phyloP scores from a whole-genome alignment of 2,329 filamentous ascomycete genomes.

The Alternaria angustiovoidea region DNA sequence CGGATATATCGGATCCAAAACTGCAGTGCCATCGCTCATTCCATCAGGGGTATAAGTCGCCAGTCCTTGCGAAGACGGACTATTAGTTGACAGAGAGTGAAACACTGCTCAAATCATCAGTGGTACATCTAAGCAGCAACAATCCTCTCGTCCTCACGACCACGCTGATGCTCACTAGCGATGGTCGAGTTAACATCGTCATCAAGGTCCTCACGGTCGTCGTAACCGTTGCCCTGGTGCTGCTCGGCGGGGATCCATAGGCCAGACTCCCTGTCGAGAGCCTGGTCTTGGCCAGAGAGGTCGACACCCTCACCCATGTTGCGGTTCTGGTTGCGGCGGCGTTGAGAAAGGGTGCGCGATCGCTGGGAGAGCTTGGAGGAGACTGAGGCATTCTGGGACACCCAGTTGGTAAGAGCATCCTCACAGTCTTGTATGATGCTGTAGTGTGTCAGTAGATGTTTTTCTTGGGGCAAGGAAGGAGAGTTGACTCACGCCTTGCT shows the following conservation, averaged over 20 bases:
- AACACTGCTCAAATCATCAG: slow-evolving; percentile 32
- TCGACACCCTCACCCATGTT: slow-evolving; percentile 78
- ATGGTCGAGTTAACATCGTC: slow-evolving; percentile 59
- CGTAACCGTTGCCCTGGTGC: slow-evolving; percentile 68
- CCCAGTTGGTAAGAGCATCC: slow-evolving; percentile 97
- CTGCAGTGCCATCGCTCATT: slow-evolving; percentile 25
- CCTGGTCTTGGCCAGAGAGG: slow-evolving; percentile 81
- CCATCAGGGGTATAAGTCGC: slow-evolving; percentile 48
- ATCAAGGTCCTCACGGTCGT: slow-evolving; percentile 70
- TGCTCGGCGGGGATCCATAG: slow-evolving; percentile 75
- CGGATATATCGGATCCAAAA: slow-evolving; percentile 10
- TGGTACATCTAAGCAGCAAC: slow-evolving; percentile 40
- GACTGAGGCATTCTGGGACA: slow-evolving; percentile 87
- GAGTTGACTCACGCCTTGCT: slow-evolving; percentile 74
- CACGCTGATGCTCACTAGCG: slow-evolving; percentile 52
- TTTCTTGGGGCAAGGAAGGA: background rate
- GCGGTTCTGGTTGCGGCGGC: slow-evolving; percentile 71
- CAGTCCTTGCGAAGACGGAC: slow-evolving; percentile 29
- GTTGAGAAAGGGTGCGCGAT: slow-evolving; percentile 85
- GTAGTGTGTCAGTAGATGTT: slow-evolving; percentile 25
- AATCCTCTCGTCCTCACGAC: slow-evolving; percentile 57
- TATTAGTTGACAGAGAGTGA: slow-evolving; percentile 33
- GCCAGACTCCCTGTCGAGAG: slow-evolving; percentile 78
- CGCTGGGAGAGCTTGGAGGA: slow-evolving; percentile 86
- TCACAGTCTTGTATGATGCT: slow-evolving; percentile 99